Conservation (phyloP, 23 red algal genomes). For the Rhodosorus marinus region DNA sequence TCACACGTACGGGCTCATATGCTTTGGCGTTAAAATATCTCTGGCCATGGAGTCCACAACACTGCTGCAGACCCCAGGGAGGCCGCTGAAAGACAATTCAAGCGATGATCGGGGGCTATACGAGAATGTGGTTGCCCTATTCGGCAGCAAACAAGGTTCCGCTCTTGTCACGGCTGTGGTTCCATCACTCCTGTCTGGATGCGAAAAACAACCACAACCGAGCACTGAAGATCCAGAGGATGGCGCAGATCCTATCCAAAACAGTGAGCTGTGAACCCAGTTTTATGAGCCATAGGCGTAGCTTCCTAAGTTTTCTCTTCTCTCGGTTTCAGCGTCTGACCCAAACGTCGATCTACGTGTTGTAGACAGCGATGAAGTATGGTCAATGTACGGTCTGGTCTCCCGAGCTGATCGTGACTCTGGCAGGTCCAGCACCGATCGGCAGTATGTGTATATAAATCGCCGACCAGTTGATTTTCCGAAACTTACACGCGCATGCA, state of each 20-base stretch:
- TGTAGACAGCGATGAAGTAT: not conserved
- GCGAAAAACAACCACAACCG: not conserved
- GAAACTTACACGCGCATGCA: conserved; percentile 18
- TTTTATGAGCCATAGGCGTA: not conserved
- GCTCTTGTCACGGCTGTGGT: no score
- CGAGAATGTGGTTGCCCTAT: no score
- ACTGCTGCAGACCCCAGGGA: no score
- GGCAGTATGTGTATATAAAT: conserved; percentile 61
- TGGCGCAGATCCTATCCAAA: not conserved
- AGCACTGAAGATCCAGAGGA: not conserved
- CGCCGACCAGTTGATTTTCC: conserved; percentile 39
- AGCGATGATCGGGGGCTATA: no score
- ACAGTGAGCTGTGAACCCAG: no score
- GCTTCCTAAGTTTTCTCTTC: not conserved
- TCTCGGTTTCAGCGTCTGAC: not conserved
- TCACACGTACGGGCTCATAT: no score
- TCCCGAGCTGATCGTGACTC: not conserved
- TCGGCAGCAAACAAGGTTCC: no score
- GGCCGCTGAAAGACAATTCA: no score
- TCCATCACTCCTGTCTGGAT: not conserved
- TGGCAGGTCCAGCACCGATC: conserved; percentile 25
- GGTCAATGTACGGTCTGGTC: not conserved
- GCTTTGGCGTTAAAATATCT: no score
- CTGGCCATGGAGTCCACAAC: no score
- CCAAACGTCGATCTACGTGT: not conserved